These are phyloP conservation scores for Globisporangium splendens DNA, from an alignment of 352 stramenopile species.

Conservation along the genomic window DNA sequence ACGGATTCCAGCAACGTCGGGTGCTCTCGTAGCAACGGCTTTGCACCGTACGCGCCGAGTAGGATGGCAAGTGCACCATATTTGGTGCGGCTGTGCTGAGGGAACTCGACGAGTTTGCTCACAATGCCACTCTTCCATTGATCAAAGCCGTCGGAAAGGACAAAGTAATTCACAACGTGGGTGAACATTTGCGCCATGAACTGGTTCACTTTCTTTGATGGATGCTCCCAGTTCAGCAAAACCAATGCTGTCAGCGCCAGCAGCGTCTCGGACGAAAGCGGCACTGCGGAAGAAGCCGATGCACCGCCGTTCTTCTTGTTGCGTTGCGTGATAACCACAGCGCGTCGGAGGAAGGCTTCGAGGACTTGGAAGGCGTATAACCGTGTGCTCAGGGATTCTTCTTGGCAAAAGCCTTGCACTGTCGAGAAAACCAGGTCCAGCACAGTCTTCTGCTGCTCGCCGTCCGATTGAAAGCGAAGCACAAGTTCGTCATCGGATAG, in stretches of 20 bases:
- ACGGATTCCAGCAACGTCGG: constrained; percentile 52
- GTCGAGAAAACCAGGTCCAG: constrained; percentile 55
- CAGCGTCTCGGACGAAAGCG: constrained; percentile 34
- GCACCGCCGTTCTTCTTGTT: background rate
- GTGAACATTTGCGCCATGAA: constrained; percentile 83
- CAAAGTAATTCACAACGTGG: constrained; percentile 65
- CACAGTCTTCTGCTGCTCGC: constrained; percentile 21
- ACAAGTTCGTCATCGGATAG: constrained; percentile 51
- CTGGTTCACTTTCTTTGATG: constrained; percentile 83
- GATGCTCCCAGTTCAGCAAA: constrained; percentile 82
- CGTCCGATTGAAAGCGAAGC: constrained; percentile 11
- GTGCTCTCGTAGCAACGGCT: constrained; percentile 39
- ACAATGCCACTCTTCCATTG: constrained; percentile 49
- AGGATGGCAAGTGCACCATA: constrained; percentile 66
- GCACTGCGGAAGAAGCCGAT: background rate
- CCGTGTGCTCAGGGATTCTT: constrained; percentile 59
- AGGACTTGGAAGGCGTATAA: constrained; percentile 83
- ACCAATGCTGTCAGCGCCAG: constrained; percentile 48
- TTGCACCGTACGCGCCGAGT: constrained; percentile 38
- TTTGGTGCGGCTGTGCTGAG: constrained; percentile 57
- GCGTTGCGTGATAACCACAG: constrained; percentile 42
- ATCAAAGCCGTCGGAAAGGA: constrained; percentile 32
- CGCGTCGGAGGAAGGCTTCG: constrained; percentile 67
- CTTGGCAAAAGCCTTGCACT: constrained; percentile 48
- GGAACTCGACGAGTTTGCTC: constrained; percentile 48